phyloP scores from a whole-genome alignment of 2,329 filamentous ascomycete genomes.

The Stemphylium vesicarium region DNA sequence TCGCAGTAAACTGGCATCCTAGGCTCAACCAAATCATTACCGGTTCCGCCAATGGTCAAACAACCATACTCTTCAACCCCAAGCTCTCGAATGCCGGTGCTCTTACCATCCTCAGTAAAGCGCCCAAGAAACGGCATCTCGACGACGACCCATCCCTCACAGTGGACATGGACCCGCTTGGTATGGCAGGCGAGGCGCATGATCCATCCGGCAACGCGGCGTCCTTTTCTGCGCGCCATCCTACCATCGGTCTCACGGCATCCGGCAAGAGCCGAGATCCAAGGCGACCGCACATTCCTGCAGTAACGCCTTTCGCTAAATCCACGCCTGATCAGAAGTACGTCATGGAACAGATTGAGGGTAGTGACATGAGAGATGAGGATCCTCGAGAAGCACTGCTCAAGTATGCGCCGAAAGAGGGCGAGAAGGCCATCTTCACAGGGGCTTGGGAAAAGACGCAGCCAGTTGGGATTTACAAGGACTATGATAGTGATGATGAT shows the following conservation, averaged over 20 bases:
- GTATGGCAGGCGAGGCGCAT: constrained; percentile 83
- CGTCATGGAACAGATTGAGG: constrained; percentile 84
- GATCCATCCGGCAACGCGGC: constrained; percentile 63
- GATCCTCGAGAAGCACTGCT: constrained; percentile 92
- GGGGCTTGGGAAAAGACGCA: constrained; percentile 92
- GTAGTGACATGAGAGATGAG: constrained; percentile 93
- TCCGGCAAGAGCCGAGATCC: constrained; percentile 81
- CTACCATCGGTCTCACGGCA: constrained; percentile 75
- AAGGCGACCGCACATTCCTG: constrained; percentile 81
- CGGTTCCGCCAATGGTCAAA: constrained; percentile 88
- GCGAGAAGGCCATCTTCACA: constrained; percentile 93
- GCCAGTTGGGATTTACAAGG: constrained; percentile 88
- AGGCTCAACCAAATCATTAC: constrained; percentile 97
- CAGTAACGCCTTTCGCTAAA: constrained; percentile 87
- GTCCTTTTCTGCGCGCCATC: constrained; percentile 65
- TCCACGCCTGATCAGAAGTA: constrained; percentile 88
- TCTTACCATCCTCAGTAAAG: constrained; percentile 86
- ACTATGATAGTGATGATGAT: constrained; percentile 84
- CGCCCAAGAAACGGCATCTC: constrained; percentile 92
- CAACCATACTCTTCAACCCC: constrained; percentile 89
- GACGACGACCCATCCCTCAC: constrained; percentile 91
- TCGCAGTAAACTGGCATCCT: constrained; percentile 88
- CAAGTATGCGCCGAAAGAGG: constrained; percentile 91
- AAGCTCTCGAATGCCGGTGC: constrained; percentile 81
- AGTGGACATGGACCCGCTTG: constrained; percentile 72